These are phyloP conservation scores for Picochlorum sp. DNA, from an alignment of 139 green algal species.

Conservation along the genomic window DNA sequence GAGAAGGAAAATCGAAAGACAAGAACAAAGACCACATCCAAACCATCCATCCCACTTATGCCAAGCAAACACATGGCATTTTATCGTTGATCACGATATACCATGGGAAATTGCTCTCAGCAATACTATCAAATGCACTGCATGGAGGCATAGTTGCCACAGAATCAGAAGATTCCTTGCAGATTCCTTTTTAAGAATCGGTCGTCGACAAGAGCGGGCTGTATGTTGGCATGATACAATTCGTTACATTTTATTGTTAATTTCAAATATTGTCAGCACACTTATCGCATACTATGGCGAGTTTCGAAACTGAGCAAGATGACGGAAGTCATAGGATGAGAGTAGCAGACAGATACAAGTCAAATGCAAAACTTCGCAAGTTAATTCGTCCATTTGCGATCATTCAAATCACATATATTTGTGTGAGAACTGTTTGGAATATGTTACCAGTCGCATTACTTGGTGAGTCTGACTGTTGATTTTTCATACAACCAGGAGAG, in stretches of 20 bases:
- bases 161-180: too few species aligned
- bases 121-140: not conserved
- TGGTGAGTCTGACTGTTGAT: not conserved
- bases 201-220: too few species aligned
- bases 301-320: not conserved
- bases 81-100: slow-evolving; percentile 39
- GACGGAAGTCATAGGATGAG: slow-evolving; percentile 1
- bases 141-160: not conserved
- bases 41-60: slow-evolving; percentile 35
- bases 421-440: not conserved
- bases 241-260: too few species aligned
- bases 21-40: slow-evolving; percentile 11
- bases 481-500: not conserved
- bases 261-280: too few species aligned
- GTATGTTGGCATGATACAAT: too few species aligned
- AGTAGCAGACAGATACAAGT: slow-evolving; percentile 2
- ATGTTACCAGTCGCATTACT: not conserved
- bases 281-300: too few species aligned
- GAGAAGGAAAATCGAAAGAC: slow-evolving; percentile 38
- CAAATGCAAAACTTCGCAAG: not conserved
- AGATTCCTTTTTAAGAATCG: too few species aligned
- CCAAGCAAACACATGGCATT: slow-evolving; percentile 71
- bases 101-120: not conserved
- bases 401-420: not conserved
- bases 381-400: not conserved